Base-by-base conservation (phyloP, 768 basidiomycete species). In the Chalciporus chontae region DNA sequence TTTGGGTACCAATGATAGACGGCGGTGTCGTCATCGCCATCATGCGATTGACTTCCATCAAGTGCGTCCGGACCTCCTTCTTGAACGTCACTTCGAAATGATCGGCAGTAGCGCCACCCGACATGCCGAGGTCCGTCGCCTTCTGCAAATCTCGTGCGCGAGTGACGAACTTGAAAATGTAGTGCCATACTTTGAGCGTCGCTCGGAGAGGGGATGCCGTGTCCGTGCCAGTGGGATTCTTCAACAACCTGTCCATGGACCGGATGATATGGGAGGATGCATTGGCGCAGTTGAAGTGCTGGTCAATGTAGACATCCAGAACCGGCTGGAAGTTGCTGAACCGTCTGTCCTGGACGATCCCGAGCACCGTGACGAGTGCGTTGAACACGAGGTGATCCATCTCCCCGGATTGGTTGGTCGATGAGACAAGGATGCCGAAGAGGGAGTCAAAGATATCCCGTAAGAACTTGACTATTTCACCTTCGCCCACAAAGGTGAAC, bases 301-400 rank as follows among this genome's bases (percentile, higher is more conserved):
- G 74, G 61, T 90, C 85, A 61, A 98, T 93, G 66, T 97, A 98
- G 19, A 92, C 84, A 60, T 96, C 92, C 52, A 98, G 74, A 5
- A 95, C 93, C 2, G 91, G 86, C 57, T 90, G 85, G 75, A 97
- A 97, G 67, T 95, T 93, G 68, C 85, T 88, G 77, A 97, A 97
- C 23, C 95, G 81, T 26, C 95, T 81, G 67, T 97, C 95, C 59
- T 92, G 88, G 11, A 94, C 85, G 52, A 97, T 94, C 4, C 90
- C 87, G 10, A 98, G 84, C 11, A 97, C 87, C 4, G 85, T 90
- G 46, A 97, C 87, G 13, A 98, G 79, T 1, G 90, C 88, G 58
- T 90, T 87, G 74, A 97, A 96, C 8, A 94, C 90, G 34, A 90
- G 74, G 50, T 83, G 76, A 58, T 96, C 91, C 70, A 95, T 79